phyloP scores from a whole-genome alignment of 2,329 filamentous ascomycete species.

The Aspergillus tanneri region DNA sequence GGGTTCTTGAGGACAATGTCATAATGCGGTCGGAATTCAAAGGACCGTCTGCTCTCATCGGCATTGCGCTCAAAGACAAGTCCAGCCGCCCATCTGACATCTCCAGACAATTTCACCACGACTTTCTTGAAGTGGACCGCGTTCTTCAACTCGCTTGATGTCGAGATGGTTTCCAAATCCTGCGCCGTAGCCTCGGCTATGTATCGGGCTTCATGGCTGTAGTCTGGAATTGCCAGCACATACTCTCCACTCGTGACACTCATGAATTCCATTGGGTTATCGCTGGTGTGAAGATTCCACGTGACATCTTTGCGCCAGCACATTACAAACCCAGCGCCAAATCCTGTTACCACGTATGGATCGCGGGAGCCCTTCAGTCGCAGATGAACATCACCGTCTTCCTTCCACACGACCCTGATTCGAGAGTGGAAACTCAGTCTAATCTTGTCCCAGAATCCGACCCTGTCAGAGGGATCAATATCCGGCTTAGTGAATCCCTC shows the following conservation, averaged over 20 bases:
- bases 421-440: constrained; percentile 90
- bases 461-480: constrained; percentile 85
- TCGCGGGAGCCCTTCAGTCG: constrained; percentile 86
- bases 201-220: constrained; percentile 79
- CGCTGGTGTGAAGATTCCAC: constrained; percentile 78
- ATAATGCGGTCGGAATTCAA: constrained; percentile 90
- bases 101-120: constrained; percentile 96
- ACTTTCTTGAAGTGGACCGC: constrained; percentile 95
- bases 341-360: constrained; percentile 87
- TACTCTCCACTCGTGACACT: constrained; percentile 94
- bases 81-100: constrained; percentile 88
- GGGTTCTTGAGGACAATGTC: constrained; percentile 83
- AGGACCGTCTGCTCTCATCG: constrained; percentile 69
- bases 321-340: constrained; percentile 94
- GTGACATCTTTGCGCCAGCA: constrained; percentile 95
- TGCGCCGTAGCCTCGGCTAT: constrained; percentile 46
- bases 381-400: constrained; percentile 91
- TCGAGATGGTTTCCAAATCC: constrained; percentile 60
- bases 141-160: constrained; percentile 64
- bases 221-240: constrained; percentile 90
- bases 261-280: constrained; percentile 92
- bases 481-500: constrained; percentile 97
- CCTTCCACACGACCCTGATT: constrained; percentile 86
- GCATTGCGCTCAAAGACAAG: constrained; percentile 88
- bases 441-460: constrained; percentile 99